Base-by-base conservation (phyloP, 1,139 yeast genomes). In the Hemisphaericaspora xylofermentans region DNA sequence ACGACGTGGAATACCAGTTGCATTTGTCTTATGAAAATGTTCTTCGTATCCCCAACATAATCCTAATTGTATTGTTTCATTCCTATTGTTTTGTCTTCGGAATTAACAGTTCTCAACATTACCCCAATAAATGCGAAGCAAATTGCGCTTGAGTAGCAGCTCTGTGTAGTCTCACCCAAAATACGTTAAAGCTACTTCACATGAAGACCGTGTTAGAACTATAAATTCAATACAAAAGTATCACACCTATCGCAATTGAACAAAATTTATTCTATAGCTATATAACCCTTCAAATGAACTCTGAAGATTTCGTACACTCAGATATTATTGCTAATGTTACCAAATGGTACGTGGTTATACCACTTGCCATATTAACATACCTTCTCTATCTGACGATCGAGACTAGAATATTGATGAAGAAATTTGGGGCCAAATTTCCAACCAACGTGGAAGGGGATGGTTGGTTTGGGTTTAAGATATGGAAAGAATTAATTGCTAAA, bases 391-490 rank as follows among this genome's bases (percentile, higher is more conserved):
- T 31, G 8, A 16, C 13, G 12, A 5, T 47, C 3, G 33, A 44
- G 29, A 33, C 28, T n/a, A 37, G 34, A 39, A 38, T 37, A 21
- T 38, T 49, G 14, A 40, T 28, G 36, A 47, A 41, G 26, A 57
- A 51, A 29, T 37, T 53, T 15, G 66, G 65, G 0, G 57, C 60
- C 30, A 49, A 54, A 32, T 51, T 54, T 6, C 36, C 49, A 9
- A 31, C 46, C 9, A 36, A 36, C 17, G 2, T 15, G 3, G 33
- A 35, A 7, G 18, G 38, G 4, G 67, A 63, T 41, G 46, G 52
- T 12, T 44, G 35, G 9, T 50, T 49, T 25, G 72, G 73, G 4
- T 58, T 68, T 39, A 44, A 41, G 15, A 33, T 50, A n/a, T 52
- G 56, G 27, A 33, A 40, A 13, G 36, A 39, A 4, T 36, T 57